A percentile compares a stretch with the other conserved stretches of the same genome.
Evolutionary conservation across 192 early-diverging fungal species (phyloP).

Genomic region (Powellomyces hirtus): DNA sequence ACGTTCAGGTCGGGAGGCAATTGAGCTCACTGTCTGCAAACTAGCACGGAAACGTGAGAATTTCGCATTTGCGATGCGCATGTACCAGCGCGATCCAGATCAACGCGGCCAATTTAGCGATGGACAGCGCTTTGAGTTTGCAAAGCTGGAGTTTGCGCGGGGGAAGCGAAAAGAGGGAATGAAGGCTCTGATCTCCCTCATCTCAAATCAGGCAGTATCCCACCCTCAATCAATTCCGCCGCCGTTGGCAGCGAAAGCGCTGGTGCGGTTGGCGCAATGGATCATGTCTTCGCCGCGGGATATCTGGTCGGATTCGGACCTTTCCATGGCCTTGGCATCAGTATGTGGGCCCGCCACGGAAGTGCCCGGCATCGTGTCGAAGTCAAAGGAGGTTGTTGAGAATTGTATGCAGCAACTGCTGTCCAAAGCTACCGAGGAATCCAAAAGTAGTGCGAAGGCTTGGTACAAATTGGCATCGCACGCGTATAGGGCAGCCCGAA

Average conservation of each 20-base stretch:
- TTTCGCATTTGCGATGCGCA: constrained; percentile 10
- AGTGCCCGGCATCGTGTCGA: too few relatives aligned
- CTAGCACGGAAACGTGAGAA: constrained; percentile 17
- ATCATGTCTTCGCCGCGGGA: not conserved
- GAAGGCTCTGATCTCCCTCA: not conserved
- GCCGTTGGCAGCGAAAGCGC: not conserved
- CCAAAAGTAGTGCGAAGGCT: constrained; percentile 43
- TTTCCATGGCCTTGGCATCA: not conserved
- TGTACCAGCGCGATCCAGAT: not conserved
- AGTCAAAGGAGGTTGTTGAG: too few relatives aligned
- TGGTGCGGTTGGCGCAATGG: not conserved
- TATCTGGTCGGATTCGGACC: not conserved
- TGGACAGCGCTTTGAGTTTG: not conserved
- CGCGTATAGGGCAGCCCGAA: constrained; percentile 15
- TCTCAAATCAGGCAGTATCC: not conserved
- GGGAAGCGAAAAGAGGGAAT: not conserved
- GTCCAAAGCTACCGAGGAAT: constrained; percentile 35
- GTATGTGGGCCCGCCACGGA: too few relatives aligned
- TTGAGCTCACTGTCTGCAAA: too few relatives aligned
- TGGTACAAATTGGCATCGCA: constrained; percentile 65
- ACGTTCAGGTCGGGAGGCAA: too few relatives aligned
- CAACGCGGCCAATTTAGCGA: too few relatives aligned
- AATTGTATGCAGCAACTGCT: constrained; percentile 41
- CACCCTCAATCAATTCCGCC: not conserved
- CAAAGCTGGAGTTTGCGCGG: constrained; percentile 12